Evolutionary conservation across 257 asterid species (phyloP).

Genomic region (Prunella vulgaris): DNA sequence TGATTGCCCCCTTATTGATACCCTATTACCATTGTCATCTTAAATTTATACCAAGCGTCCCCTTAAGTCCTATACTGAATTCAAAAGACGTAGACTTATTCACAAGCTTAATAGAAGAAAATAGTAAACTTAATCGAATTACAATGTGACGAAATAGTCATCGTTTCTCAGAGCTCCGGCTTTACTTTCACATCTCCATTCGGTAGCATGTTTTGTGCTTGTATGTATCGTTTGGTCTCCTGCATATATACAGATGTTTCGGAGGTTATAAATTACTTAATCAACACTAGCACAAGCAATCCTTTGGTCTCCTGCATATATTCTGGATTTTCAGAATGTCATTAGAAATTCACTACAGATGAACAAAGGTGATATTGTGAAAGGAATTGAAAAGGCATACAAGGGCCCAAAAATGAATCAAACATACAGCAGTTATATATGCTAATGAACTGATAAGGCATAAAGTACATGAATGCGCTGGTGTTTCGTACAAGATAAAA

Average conservation of each 20-base stretch:
- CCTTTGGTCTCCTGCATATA: too few relatives aligned
- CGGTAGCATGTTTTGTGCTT: conserved; percentile 47
- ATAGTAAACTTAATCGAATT: background rate
- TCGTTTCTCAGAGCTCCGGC: conserved; percentile 30
- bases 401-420: too few relatives aligned
- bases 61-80: background rate
- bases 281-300: background rate
- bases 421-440: too few relatives aligned
- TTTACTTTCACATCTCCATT: conserved; percentile 59
- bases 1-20: too few relatives aligned
- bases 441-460: too few relatives aligned
- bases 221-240: conserved; percentile 52
- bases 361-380: too few relatives aligned
- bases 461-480: too few relatives aligned
- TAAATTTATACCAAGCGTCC: too few relatives aligned
- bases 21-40: too few relatives aligned
- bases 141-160: background rate
- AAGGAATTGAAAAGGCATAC: too few relatives aligned
- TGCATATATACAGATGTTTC: conserved; percentile 22
- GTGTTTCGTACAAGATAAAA: too few relatives aligned
- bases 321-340: background rate
- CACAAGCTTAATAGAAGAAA: background rate
- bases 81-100: background rate
- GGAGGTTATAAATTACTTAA: background rate
- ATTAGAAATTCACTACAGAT: background rate